Percentiles rank a stretch among this genome's conserved stretches.
Evolutionary conservation across 2,329 filamentous ascomycete species (phyloP).

Genomic region (Talaromyces atroroseus): DNA sequence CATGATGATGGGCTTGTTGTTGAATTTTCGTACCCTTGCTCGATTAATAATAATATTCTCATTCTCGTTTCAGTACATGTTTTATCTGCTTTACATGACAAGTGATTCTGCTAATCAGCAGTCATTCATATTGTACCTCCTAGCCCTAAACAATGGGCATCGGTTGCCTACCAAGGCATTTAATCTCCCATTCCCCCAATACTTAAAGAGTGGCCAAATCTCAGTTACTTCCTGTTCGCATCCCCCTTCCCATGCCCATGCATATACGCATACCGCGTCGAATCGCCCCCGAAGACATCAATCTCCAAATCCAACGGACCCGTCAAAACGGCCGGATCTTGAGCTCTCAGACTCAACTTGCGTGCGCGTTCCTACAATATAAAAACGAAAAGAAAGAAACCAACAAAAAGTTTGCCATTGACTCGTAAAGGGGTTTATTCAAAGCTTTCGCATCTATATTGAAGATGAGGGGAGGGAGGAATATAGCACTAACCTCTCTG

Average conservation of each 20-base stretch:
- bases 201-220: too few relatives aligned
- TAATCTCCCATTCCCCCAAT: too few relatives aligned
- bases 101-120: too few relatives aligned
- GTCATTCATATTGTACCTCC: too few relatives aligned
- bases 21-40: neutral
- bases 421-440: neutral
- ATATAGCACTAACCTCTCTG: slow-evolving; percentile 25
- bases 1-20: neutral
- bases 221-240: neutral
- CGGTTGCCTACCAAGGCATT: too few relatives aligned
- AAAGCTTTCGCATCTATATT: neutral
- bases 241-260: neutral
- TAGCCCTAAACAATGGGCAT: too few relatives aligned
- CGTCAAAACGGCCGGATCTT: slow-evolving; percentile 23
- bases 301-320: slow-evolving; percentile 11
- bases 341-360: slow-evolving; percentile 19
- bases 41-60: too few relatives aligned
- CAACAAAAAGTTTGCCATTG: neutral
- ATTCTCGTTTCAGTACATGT: too few relatives aligned
- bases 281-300: neutral
- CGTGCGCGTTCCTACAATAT: slow-evolving; percentile 22
- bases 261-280: too few relatives aligned
- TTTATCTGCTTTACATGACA: too few relatives aligned
- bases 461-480: neutral
- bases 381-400: neutral